phyloP scores from a whole-genome alignment of 225 moss, liverwort and hornwort species.

The Takakia lepidozioides region DNA sequence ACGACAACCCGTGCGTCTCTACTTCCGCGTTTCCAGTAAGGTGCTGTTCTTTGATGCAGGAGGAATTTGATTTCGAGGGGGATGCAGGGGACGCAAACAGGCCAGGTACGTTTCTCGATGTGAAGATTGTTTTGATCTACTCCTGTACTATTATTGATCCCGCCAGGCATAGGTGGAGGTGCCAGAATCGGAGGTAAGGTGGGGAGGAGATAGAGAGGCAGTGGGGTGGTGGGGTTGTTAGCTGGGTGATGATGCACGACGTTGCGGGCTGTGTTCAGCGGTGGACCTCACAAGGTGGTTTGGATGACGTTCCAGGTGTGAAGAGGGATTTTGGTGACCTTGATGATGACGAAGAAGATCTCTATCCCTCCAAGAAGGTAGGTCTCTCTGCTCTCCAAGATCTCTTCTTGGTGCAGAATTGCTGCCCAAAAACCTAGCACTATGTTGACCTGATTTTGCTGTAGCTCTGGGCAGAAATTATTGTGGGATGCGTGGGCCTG shows the following conservation, averaged over 20 bases:
- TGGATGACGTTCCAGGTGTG: constrained; percentile 27
- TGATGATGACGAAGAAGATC: constrained; percentile 93
- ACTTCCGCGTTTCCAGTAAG: too few relatives aligned
- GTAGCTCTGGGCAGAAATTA: background rate
- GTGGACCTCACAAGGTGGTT: constrained; percentile 1
- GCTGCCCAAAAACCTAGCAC: background rate
- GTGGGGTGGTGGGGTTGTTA: background rate
- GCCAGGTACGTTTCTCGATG: constrained; percentile 10
- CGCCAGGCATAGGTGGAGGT: background rate
- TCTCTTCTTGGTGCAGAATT: background rate
- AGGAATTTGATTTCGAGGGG: constrained; percentile 86
- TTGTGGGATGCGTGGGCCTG: background rate
- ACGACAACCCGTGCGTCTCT: too few relatives aligned
- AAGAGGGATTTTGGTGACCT: constrained; percentile 84
- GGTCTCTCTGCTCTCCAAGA: constrained; percentile 3
- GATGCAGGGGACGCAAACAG: constrained; percentile 59
- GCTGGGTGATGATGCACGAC: background rate
- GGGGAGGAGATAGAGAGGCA: too few relatives aligned
- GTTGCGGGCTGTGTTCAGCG: background rate
- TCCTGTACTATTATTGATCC: background rate
- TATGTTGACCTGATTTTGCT: background rate
- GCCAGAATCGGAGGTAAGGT: background rate
- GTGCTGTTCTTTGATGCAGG: constrained; percentile 14
- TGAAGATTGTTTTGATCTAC: background rate
- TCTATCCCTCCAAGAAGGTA: constrained; percentile 91